phyloP scores from a whole-genome alignment of 2,329 filamentous ascomycete genomes.

The Aspergillus viridinutans region DNA sequence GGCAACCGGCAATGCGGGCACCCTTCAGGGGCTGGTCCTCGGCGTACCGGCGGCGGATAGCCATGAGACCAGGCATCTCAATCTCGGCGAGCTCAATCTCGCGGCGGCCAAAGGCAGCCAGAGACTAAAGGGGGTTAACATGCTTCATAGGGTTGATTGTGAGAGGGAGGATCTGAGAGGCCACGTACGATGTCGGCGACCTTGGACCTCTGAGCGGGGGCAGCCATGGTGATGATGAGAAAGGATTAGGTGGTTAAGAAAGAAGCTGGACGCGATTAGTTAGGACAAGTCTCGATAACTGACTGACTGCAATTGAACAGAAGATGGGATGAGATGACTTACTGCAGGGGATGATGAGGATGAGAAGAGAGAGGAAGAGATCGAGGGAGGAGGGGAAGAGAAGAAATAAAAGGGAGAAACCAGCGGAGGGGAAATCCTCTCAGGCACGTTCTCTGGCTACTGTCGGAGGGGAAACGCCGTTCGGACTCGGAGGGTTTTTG shows the following conservation, averaged over 20 bases:
- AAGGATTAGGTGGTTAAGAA: conserved; percentile 5
- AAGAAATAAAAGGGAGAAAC: background rate
- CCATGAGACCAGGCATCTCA: conserved; percentile 97
- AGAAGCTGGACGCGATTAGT: conserved; percentile 5
- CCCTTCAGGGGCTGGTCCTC: conserved; percentile 88
- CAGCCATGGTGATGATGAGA: conserved; percentile 49
- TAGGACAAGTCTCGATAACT: background rate
- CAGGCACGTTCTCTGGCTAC: no score
- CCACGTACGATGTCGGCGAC: conserved; percentile 79
- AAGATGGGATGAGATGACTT: conserved; percentile 9
- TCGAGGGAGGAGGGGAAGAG: conserved; percentile 6
- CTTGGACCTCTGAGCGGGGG: conserved; percentile 92
- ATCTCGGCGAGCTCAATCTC: conserved; percentile 97
- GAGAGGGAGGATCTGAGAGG: background rate
- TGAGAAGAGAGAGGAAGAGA: conserved; percentile 11
- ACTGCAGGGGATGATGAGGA: conserved; percentile 5
- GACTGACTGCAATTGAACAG: conserved; percentile 5
- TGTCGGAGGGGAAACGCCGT: no score
- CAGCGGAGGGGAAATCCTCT: background rate
- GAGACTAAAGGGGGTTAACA: conserved; percentile 48
- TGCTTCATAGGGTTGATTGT: background rate
- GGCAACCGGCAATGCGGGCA: conserved; percentile 92
- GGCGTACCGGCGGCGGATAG: conserved; percentile 87
- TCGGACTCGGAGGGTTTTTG: background rate
- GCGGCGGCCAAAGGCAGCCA: conserved; percentile 97